These are phyloP conservation scores for Penicillium goetzii DNA, from an alignment of 495 filamentous ascomycete species.

Conservation along the genomic window DNA sequence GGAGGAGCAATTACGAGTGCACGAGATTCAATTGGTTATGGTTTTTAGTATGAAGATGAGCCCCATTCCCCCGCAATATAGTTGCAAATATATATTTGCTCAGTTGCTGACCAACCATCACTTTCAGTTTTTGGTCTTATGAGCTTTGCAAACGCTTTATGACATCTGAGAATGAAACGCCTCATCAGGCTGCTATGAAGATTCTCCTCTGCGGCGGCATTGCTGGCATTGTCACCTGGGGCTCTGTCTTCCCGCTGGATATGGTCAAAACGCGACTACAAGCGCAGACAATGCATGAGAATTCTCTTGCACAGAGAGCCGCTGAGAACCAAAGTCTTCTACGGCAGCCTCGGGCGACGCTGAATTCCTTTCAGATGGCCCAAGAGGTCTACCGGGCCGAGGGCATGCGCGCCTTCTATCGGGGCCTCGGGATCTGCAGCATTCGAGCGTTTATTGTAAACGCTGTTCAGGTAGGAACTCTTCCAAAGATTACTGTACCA, in stretches of 20 bases:
- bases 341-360: slow-evolving; percentile 28
- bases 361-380: slow-evolving; percentile 64
- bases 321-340: slow-evolving; percentile 34
- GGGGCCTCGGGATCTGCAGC: slow-evolving; percentile 78
- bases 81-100: slow-evolving; percentile 14
- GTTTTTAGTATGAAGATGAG: slow-evolving; percentile 72
- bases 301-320: slow-evolving; percentile 30
- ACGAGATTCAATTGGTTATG: slow-evolving; percentile 84
- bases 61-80: slow-evolving; percentile 9
- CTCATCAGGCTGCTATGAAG: slow-evolving; percentile 57
- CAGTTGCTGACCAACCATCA: slow-evolving; percentile 13
- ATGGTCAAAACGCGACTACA: slow-evolving; percentile 88
- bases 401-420: slow-evolving; percentile 71
- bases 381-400: slow-evolving; percentile 64
- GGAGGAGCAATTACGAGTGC: slow-evolving; percentile 79
- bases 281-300: slow-evolving; percentile 54
- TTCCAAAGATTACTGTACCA: background rate
- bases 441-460: slow-evolving; percentile 85
- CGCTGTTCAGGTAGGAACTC: slow-evolving; percentile 56
- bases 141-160: slow-evolving; percentile 67
- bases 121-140: slow-evolving; percentile 77
- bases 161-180: slow-evolving; percentile 42
- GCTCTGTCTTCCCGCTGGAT: slow-evolving; percentile 84
- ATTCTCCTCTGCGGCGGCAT: slow-evolving; percentile 81
- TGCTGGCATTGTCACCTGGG: slow-evolving; percentile 84